A percentile compares a stretch with the other conserved stretches of the same genome.
Evolutionary conservation across 2,329 filamentous ascomycete species (phyloP).

Genomic region (Cyanodermella asteris): DNA sequence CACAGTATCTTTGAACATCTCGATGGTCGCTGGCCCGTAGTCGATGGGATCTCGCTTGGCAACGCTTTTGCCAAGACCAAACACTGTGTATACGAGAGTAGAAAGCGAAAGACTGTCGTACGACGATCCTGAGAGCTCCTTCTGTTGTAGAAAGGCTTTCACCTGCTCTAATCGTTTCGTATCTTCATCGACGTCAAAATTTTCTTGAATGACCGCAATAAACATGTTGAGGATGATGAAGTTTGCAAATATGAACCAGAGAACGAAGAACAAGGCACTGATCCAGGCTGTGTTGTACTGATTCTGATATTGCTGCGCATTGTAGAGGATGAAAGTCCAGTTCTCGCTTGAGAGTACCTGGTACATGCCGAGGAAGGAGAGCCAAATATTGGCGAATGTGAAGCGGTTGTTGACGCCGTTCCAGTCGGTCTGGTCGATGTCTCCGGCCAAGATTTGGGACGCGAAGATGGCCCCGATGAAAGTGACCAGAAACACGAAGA

Average conservation of each 20-base stretch:
- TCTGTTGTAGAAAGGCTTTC: constrained; percentile 78
- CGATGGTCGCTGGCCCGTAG: constrained; percentile 75
- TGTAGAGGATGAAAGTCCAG: constrained; percentile 79
- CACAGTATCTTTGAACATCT: constrained; percentile 94
- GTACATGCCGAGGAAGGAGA: constrained; percentile 95
- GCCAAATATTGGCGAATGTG: constrained; percentile 79
- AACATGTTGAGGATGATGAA: constrained; percentile 99
- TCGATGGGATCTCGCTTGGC: constrained; percentile 61
- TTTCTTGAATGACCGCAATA: constrained; percentile 99
- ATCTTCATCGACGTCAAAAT: constrained; percentile 95
- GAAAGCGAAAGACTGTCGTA: constrained; percentile 55
- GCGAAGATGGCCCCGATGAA: constrained; percentile 89
- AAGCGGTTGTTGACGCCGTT: constrained; percentile 42
- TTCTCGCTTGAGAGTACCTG: constrained; percentile 89
- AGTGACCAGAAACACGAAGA: constrained; percentile 90
- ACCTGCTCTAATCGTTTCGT: constrained; percentile 95
- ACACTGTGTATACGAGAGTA: no score
- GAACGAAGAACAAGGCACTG: constrained; percentile 68
- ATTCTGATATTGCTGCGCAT: constrained; percentile 47
- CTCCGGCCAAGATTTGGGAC: constrained; percentile 73
- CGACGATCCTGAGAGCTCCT: constrained; percentile 50
- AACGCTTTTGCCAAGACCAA: constrained; percentile 39
- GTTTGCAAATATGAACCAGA: constrained; percentile 90
- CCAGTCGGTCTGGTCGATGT: constrained; percentile 44
- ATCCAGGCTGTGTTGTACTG: constrained; percentile 65